Conservation (phyloP, 257 asterid genomes). For the Coffea canephora region DNA sequence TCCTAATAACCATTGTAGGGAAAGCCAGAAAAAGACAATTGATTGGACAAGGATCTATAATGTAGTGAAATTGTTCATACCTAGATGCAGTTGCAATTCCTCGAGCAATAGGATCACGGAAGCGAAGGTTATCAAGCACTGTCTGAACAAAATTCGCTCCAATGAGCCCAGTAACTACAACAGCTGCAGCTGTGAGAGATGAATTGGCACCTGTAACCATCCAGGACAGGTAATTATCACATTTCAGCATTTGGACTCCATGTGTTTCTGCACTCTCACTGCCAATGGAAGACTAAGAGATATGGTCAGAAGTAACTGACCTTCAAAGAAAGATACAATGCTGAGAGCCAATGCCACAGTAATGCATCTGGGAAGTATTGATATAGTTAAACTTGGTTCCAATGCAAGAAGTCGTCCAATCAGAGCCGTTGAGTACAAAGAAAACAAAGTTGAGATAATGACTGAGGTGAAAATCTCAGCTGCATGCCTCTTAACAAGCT, state of each 20-base stretch:
- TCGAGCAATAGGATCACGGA: conserved; percentile 91
- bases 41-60: not conserved
- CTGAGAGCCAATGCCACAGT: conserved; percentile 99
- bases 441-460: conserved; percentile 69
- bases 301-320: conserved; percentile 27
- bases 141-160: conserved; percentile 97
- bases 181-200: conserved; percentile 96
- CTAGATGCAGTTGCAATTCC: conserved; percentile 99
- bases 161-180: conserved; percentile 85
- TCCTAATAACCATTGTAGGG: not conserved
- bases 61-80: conserved; percentile 29
- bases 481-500: conserved; percentile 98
- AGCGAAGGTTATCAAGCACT: conserved; percentile 75
- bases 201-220: conserved; percentile 78
- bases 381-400: conserved; percentile 67
- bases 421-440: conserved; percentile 88
- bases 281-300: not conserved
- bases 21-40: not conserved
- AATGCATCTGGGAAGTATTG: conserved; percentile 96
- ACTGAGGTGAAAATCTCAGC: conserved; percentile 94
- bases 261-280: not conserved
- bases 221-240: not conserved
- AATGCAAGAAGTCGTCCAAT: conserved; percentile 75
- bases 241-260: not conserved
- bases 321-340: conserved; percentile 92